Conservation (phyloP, 768 basidiomycete genomes). For the Erythrobasidium yunnanense region DNA sequence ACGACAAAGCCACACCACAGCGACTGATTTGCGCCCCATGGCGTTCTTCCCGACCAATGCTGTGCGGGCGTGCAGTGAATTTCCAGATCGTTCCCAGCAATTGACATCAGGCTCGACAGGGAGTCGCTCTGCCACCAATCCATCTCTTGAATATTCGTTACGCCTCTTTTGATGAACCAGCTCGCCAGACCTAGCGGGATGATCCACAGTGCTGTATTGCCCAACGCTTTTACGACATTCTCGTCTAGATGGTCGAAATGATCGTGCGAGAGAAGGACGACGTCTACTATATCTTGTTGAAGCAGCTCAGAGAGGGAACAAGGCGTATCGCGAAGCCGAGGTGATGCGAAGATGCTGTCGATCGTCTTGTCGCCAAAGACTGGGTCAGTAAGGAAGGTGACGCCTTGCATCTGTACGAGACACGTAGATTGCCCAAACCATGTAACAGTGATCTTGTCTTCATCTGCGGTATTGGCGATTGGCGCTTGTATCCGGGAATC, state of each 20-base stretch:
- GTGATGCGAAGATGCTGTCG: constrained; percentile 37
- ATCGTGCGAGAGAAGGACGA: constrained; percentile 42
- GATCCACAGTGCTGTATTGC: constrained; percentile 40
- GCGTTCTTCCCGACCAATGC: constrained; percentile 39
- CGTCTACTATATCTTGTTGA: constrained; percentile 37
- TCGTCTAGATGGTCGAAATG: constrained; percentile 43
- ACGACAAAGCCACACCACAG: constrained; percentile 41
- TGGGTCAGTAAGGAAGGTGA: constrained; percentile 42
- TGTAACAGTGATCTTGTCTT: constrained; percentile 35
- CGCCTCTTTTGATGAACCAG: constrained; percentile 38
- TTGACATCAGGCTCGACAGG: no score
- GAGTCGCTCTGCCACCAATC: constrained; percentile 44
- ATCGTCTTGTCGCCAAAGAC: constrained; percentile 36
- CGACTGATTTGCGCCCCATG: constrained; percentile 40
- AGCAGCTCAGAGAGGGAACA: constrained; percentile 36
- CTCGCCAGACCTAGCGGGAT: constrained; percentile 40
- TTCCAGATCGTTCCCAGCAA: no score
- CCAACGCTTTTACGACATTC: constrained; percentile 37
- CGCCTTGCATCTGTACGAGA: constrained; percentile 40
- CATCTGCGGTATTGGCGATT: constrained; percentile 27
- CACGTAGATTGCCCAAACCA: constrained; percentile 43
- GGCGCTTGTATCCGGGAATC: constrained; percentile 23
- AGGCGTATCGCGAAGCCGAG: constrained; percentile 39
- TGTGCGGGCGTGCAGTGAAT: constrained; percentile 33
- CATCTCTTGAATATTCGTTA: constrained; percentile 39